Conservation (phyloP, 139 green algal genomes). For the Trebouxia sp. region DNA sequence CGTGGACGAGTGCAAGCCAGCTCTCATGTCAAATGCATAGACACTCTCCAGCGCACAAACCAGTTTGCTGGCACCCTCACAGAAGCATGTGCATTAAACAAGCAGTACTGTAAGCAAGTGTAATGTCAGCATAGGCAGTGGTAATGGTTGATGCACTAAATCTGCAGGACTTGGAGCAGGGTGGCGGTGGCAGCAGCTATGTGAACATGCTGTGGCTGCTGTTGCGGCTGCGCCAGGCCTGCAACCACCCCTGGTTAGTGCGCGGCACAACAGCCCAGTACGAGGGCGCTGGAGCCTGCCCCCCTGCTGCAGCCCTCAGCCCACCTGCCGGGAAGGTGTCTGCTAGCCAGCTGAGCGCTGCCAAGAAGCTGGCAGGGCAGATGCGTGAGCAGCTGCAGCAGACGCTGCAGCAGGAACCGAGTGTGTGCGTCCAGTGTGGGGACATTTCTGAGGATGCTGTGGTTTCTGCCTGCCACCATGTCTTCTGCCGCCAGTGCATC, state of each 20-base stretch:
- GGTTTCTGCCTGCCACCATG: slow-evolving; percentile 69
- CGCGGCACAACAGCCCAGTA: background rate
- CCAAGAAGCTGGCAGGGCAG: slow-evolving; percentile 47
- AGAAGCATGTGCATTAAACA: too few relatives aligned
- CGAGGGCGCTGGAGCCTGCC: background rate
- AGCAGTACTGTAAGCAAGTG: too few relatives aligned
- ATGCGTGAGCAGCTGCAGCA: slow-evolving; percentile 46
- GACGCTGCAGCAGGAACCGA: slow-evolving; percentile 29
- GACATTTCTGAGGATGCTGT: slow-evolving; percentile 80
- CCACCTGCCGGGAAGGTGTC: background rate
- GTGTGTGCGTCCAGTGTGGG: slow-evolving; percentile 62
- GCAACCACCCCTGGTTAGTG: slow-evolving; percentile 87
- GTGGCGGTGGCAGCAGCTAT: slow-evolving; percentile 59
- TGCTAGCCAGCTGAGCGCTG: slow-evolving; percentile 55
- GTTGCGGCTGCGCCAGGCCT: slow-evolving; percentile 88
- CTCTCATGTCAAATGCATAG: too few relatives aligned
- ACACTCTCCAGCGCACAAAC: too few relatives aligned
- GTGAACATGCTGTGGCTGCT: slow-evolving; percentile 86
- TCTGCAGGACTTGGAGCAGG: slow-evolving; percentile 33
- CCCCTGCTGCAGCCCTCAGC: background rate
- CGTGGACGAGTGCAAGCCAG: too few relatives aligned
- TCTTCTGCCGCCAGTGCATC: slow-evolving; percentile 82
- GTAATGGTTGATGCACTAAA: too few relatives aligned
- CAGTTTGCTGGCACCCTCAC: too few relatives aligned
- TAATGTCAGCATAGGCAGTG: too few relatives aligned